These are phyloP conservation scores for Cutaneotrichosporon mucoides DNA, from an alignment of 1,284 basidiomycete species.

Conservation along the genomic window DNA sequence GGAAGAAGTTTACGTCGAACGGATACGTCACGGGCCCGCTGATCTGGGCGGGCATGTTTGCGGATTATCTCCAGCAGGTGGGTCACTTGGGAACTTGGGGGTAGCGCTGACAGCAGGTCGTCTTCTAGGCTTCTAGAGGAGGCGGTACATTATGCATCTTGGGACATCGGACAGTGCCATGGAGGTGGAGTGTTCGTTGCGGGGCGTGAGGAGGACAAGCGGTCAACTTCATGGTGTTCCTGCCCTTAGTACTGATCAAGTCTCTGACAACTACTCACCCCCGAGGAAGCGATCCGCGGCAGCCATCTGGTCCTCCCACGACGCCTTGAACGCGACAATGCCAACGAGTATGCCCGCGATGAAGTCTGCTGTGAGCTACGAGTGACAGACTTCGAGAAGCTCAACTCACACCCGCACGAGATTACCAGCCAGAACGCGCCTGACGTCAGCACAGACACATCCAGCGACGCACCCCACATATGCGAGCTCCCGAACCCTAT, in stretches of 20 bases:
- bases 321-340: constrained; percentile 74
- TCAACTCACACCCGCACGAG: constrained; percentile 59
- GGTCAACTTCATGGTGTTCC: neutral
- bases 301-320: constrained; percentile 34
- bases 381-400: neutral
- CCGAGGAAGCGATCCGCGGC: constrained; percentile 42
- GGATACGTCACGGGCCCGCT: constrained; percentile 77
- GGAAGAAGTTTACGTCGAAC: constrained; percentile 84
- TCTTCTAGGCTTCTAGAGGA: neutral
- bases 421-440: constrained; percentile 85
- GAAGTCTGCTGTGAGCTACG: constrained; percentile 58
- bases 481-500: constrained; percentile 60
- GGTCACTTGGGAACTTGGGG: neutral
- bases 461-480: constrained; percentile 48
- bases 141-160: neutral
- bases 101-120: constrained; percentile 1
- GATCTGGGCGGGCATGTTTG: constrained; percentile 76
- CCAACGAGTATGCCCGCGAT: constrained; percentile 76
- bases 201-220: no score
- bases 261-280: constrained; percentile 14
- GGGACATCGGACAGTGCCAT: neutral
- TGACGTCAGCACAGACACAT: constrained; percentile 44
- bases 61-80: constrained; percentile 61
- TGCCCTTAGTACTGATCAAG: neutral
- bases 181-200: no score